Conservation (phyloP, 1,284 basidiomycete genomes). For the Microbotryum silenes-acaulis region DNA sequence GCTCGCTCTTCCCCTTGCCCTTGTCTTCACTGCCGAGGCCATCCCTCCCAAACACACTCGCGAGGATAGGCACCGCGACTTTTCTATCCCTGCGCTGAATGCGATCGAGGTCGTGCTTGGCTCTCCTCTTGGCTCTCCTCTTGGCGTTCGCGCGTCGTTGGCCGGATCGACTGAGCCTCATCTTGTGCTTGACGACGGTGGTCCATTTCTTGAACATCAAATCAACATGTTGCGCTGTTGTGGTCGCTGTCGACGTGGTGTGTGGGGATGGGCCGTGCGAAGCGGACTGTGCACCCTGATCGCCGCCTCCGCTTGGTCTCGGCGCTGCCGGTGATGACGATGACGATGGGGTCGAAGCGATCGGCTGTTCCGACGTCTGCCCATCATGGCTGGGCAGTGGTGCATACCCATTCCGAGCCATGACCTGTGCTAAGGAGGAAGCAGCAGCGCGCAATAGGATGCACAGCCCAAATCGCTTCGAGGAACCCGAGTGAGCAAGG, state of each 20-base stretch:
- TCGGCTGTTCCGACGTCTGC: no score
- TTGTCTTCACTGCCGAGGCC: slow-evolving; percentile 41
- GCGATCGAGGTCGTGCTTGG: not conserved
- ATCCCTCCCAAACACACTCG: slow-evolving; percentile 65
- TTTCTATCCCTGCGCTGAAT: slow-evolving; percentile 41
- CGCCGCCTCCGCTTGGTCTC: no score
- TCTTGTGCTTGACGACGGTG: slow-evolving; percentile 70
- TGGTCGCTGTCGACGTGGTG: not conserved
- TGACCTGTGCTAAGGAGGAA: no score
- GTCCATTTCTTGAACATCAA: slow-evolving; percentile 53
- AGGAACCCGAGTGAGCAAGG: no score
- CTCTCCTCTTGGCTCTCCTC: slow-evolving; percentile 32
- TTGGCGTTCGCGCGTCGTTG: slow-evolving; percentile 40
- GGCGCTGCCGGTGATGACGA: no score
- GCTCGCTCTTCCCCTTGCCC: slow-evolving; percentile 40
- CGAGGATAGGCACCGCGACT: slow-evolving; percentile 61
- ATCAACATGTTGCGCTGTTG: slow-evolving; percentile 10
- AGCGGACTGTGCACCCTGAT: no score
- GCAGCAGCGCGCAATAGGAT: no score
- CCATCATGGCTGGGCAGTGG: no score
- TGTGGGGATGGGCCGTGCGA: no score
- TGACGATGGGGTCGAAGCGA: no score
- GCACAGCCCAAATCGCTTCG: no score
- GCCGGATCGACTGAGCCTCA: slow-evolving; percentile 46
- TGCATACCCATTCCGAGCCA: no score